Evolutionary conservation across 306 rosid species (phyloP).

Genomic region (Prunus armeniaca): DNA sequence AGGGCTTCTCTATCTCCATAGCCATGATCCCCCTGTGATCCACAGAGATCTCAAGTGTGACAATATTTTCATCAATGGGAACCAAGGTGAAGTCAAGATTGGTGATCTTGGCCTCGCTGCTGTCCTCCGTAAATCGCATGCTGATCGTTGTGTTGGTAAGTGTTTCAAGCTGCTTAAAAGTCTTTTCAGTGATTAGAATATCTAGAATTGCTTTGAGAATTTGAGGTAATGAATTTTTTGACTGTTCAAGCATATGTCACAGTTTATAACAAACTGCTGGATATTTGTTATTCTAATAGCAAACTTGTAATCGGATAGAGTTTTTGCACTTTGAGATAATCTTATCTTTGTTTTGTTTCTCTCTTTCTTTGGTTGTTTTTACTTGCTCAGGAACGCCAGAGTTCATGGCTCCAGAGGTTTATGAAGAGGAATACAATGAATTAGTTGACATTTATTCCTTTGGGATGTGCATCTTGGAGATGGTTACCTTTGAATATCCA

Average conservation of each 20-base stretch:
- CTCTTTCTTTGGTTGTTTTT: slow-evolving; percentile 5
- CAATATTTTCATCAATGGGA: slow-evolving; percentile 92
- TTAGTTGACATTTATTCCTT: slow-evolving; percentile 93
- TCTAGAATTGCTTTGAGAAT: background rate
- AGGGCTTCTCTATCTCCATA: slow-evolving; percentile 90
- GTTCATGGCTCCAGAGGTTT: slow-evolving; percentile 99
- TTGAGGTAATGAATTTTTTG: background rate
- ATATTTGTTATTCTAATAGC: background rate
- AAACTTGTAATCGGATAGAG: background rate
- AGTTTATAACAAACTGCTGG: background rate
- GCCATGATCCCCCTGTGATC: slow-evolving; percentile 85
- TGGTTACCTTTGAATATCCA: slow-evolving; percentile 96
- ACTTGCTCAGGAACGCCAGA: slow-evolving; percentile 85
- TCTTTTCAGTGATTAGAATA: background rate
- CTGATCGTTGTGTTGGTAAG: slow-evolving; percentile 82
- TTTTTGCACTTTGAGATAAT: background rate
- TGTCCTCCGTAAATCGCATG: slow-evolving; percentile 75
- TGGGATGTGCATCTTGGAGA: slow-evolving; percentile 98
- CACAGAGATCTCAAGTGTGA: slow-evolving; percentile 99
- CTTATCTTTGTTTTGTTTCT: background rate
- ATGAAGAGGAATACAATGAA: slow-evolving; percentile 92
- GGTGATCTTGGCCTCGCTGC: slow-evolving; percentile 99
- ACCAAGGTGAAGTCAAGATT: slow-evolving; percentile 96
- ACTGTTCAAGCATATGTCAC: background rate
- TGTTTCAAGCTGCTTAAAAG: slow-evolving; percentile 13